phyloP scores from a whole-genome alignment of 2,329 filamentous ascomycete genomes.

The Onygenales sp. region DNA sequence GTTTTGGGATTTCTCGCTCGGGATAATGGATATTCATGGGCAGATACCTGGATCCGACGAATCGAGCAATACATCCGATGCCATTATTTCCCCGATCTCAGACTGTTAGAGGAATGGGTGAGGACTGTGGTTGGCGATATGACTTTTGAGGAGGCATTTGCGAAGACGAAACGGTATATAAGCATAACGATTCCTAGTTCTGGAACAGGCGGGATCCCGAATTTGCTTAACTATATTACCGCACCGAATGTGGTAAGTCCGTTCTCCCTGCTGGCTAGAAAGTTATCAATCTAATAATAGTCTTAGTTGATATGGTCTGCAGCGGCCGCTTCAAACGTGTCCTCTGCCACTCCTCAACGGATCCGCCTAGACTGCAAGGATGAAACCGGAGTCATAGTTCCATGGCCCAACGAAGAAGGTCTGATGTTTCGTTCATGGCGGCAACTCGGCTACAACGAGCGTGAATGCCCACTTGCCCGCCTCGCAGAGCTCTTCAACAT shows the following conservation, averaged over 20 bases:
- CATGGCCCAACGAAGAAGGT: slow-evolving; percentile 56
- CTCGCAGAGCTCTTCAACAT: slow-evolving; percentile 82
- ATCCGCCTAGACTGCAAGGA: slow-evolving; percentile 70
- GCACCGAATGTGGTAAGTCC: slow-evolving; percentile 77
- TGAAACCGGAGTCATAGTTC: slow-evolving; percentile 59
- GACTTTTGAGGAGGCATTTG: slow-evolving; percentile 89
- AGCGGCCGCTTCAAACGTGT: slow-evolving; percentile 32
- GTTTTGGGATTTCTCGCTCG: slow-evolving; percentile 17
- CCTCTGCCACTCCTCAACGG: slow-evolving; percentile 54
- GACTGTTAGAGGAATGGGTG: slow-evolving; percentile 73
- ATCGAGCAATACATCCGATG: slow-evolving; percentile 60
- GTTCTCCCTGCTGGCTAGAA: not conserved
- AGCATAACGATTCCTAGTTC: slow-evolving; percentile 85
- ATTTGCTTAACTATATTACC: slow-evolving; percentile 82
- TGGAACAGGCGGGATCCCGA: slow-evolving; percentile 65
- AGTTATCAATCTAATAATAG: not conserved
- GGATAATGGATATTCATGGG: slow-evolving; percentile 27
- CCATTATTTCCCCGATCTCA: slow-evolving; percentile 76
- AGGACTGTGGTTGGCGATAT: slow-evolving; percentile 76
- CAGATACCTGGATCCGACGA: slow-evolving; percentile 56
- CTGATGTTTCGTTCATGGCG: slow-evolving; percentile 62
- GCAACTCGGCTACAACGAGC: slow-evolving; percentile 54
- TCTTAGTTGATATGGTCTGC: slow-evolving; percentile 50
- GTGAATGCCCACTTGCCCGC: slow-evolving; percentile 58
- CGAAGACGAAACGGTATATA: slow-evolving; percentile 71